Conservation (phyloP, 352 stramenopile species). For the Phytophthora nicotianae region DNA sequence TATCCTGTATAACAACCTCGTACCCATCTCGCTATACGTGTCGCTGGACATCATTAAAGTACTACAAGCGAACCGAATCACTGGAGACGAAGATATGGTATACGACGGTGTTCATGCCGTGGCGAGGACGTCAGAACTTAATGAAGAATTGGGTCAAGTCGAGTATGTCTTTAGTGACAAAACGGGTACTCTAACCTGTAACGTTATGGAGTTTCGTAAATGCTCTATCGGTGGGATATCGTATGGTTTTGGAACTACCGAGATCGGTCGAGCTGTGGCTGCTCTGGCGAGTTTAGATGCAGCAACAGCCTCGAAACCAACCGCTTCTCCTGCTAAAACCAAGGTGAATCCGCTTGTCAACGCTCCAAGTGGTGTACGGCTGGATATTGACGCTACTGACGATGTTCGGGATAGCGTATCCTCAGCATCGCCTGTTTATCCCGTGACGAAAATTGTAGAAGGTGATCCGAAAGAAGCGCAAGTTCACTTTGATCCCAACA, state of each 20-base stretch:
- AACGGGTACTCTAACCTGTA: slow-evolving; percentile 98
- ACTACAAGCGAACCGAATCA: slow-evolving; percentile 87
- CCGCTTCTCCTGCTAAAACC: slow-evolving; percentile 12
- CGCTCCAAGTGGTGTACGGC: slow-evolving; percentile 8
- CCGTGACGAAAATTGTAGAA: slow-evolving; percentile 7
- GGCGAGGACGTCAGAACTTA: slow-evolving; percentile 90
- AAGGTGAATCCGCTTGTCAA: slow-evolving; percentile 18
- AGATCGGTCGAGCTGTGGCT: slow-evolving; percentile 95
- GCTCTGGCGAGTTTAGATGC: slow-evolving; percentile 30
- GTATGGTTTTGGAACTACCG: slow-evolving; percentile 85
- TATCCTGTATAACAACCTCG: slow-evolving; percentile 95
- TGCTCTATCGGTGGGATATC: slow-evolving; percentile 86
- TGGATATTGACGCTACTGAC: slow-evolving; percentile 33
- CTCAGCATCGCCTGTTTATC: background rate
- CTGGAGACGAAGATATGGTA: slow-evolving; percentile 84
- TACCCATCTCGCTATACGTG: slow-evolving; percentile 97
- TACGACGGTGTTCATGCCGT: slow-evolving; percentile 74
- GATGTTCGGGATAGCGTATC: slow-evolving; percentile 20
- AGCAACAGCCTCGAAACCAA: background rate
- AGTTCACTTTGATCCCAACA: slow-evolving; percentile 53
- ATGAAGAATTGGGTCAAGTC: slow-evolving; percentile 94
- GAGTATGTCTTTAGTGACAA: slow-evolving; percentile 99
- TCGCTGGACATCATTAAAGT: slow-evolving; percentile 94
- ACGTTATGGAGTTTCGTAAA: slow-evolving; percentile 97
- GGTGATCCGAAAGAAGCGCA: slow-evolving; percentile 41